These are phyloP conservation scores for Thermothelomyces thermophilus DNA, from an alignment of 2,329 filamentous ascomycete genomes.

Conservation along the genomic window DNA sequence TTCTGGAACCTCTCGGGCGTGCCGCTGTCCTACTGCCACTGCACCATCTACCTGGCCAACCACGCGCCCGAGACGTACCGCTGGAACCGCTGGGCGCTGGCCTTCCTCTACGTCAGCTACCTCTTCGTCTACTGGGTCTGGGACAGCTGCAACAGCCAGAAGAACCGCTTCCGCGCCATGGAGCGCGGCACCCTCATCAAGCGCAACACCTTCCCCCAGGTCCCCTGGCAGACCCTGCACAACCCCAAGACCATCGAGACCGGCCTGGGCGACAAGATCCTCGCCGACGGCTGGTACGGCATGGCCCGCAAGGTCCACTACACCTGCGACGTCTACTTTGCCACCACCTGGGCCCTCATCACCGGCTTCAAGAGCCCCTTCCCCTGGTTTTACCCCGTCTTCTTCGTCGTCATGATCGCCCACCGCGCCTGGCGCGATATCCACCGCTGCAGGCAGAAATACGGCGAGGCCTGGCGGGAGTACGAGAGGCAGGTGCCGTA, in stretches of 20 bases:
- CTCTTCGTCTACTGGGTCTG: slow-evolving; percentile 76
- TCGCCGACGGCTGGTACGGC: slow-evolving; percentile 73
- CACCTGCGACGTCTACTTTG: slow-evolving; percentile 72
- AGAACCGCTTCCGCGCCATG: slow-evolving; percentile 71
- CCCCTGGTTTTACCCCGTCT: slow-evolving; percentile 83
- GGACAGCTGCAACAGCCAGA: slow-evolving; percentile 78
- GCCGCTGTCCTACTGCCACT: slow-evolving; percentile 76
- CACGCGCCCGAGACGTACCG: slow-evolving; percentile 63
- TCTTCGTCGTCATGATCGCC: slow-evolving; percentile 73
- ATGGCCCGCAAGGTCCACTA: slow-evolving; percentile 74
- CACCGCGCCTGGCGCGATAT: slow-evolving; percentile 74
- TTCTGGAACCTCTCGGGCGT: slow-evolving; percentile 86
- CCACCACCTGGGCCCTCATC: slow-evolving; percentile 71
- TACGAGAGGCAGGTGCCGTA: slow-evolving; percentile 73
- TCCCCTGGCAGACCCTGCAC: slow-evolving; percentile 68
- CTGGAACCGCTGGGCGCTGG: slow-evolving; percentile 58
- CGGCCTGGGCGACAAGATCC: slow-evolving; percentile 60
- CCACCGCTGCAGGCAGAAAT: slow-evolving; percentile 66
- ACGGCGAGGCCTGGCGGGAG: slow-evolving; percentile 74
- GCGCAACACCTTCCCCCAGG: slow-evolving; percentile 70
- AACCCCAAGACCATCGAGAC: slow-evolving; percentile 68
- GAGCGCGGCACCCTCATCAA: slow-evolving; percentile 58
- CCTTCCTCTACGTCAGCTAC: slow-evolving; percentile 55
- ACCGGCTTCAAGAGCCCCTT: slow-evolving; percentile 74
- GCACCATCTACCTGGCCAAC: slow-evolving; percentile 72